Conservation (phyloP, 2,329 filamentous ascomycete species). For the Penicillium sumatraense region DNA sequence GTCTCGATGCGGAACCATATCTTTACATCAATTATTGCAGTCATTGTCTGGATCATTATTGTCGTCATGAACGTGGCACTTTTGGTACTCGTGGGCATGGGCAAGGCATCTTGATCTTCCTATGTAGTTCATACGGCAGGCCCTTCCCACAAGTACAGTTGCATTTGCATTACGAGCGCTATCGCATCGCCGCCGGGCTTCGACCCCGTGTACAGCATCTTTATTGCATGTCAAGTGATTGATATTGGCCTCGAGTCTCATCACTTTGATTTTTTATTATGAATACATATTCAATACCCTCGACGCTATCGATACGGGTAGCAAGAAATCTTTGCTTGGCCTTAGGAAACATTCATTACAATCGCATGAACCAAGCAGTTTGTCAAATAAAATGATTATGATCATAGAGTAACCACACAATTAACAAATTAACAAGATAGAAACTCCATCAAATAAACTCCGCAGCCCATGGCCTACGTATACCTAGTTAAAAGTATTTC, state of each 20-base stretch:
- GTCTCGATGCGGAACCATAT: slow-evolving; percentile 75
- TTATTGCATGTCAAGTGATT: not conserved
- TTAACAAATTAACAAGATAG: not conserved
- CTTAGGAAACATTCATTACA: too few relatives aligned
- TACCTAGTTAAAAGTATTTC: slow-evolving; percentile 10
- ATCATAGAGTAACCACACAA: not conserved
- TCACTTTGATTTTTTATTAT: not conserved
- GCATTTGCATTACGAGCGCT: not conserved
- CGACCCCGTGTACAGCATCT: not conserved
- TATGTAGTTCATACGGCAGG: not conserved
- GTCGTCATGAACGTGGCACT: slow-evolving; percentile 79
- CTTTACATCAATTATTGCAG: slow-evolving; percentile 62
- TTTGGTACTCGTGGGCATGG: slow-evolving; percentile 67
- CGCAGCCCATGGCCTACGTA: slow-evolving; percentile 16
- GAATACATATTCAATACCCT: not conserved
- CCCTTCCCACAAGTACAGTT: not conserved
- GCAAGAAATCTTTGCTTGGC: too few relatives aligned
- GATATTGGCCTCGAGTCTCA: not conserved
- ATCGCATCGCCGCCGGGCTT: not conserved
- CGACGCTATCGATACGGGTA: not conserved
- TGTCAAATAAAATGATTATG: not conserved
- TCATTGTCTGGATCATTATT: slow-evolving; percentile 74
- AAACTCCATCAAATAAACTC: slow-evolving; percentile 20
- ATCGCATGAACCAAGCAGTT: not conserved
- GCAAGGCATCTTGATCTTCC: slow-evolving; percentile 42